Percentiles rank a stretch among this genome's conserved stretches.
Evolutionary conservation across 257 asterid species (phyloP).

Genomic region (Coffea eugenioides): DNA sequence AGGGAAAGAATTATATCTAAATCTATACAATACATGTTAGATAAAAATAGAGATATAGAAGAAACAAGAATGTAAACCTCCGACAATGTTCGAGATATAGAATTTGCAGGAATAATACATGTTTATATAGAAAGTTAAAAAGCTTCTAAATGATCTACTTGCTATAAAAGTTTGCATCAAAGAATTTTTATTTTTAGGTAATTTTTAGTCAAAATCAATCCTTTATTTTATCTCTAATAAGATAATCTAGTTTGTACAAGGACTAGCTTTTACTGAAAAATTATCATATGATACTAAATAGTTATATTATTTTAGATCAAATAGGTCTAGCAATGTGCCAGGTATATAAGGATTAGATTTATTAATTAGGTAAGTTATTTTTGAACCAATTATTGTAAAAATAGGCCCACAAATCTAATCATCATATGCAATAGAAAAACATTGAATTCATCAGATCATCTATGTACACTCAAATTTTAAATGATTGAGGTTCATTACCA

Average conservation of each 20-base stretch:
- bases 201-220: no score
- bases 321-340: not conserved
- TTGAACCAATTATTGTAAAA: not conserved
- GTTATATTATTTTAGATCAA: no score
- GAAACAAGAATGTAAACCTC: not conserved
- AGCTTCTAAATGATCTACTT: not conserved
- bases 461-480: not conserved
- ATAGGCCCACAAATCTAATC: not conserved
- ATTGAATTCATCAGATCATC: not conserved
- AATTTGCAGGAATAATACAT: not conserved
- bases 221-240: no score
- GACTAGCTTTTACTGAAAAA: no score
- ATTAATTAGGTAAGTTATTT: not conserved
- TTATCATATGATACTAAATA: no score
- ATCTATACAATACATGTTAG: not conserved
- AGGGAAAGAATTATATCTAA: not conserved
- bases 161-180: not conserved
- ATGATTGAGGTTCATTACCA: not conserved
- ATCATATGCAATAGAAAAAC: not conserved
- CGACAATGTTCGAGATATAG: not conserved
- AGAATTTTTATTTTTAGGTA: no score
- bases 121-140: not conserved
- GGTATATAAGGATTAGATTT: no score
- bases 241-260: no score
- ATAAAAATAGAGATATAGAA: not conserved